A percentile compares a stretch with the other conserved stretches of the same genome.
Evolutionary conservation across 495 filamentous ascomycete genomes (phyloP).

Genomic region (Penicillium salamii): DNA sequence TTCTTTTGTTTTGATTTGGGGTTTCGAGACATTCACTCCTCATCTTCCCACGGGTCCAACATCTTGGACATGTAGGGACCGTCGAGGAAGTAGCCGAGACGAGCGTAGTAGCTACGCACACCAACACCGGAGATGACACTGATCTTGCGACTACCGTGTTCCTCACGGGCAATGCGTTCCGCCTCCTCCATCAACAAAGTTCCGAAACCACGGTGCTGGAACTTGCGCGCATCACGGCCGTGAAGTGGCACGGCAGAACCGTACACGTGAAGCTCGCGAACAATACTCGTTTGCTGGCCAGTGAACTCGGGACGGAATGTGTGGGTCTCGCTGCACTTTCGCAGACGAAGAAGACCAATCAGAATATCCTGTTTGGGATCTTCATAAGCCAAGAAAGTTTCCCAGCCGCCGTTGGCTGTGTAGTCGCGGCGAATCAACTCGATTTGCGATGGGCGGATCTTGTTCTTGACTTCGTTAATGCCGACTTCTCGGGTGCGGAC

Average conservation of each 20-base stretch:
- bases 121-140: constrained; percentile 95
- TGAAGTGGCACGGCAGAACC: constrained; percentile 94
- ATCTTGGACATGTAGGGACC: constrained; percentile 87
- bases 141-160: constrained; percentile 91
- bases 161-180: constrained; percentile 87
- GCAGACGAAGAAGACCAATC: constrained; percentile 83
- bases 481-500: constrained; percentile 98
- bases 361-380: constrained; percentile 98
- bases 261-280: constrained; percentile 94
- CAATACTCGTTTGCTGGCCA: constrained; percentile 83
- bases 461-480: constrained; percentile 98
- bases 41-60: constrained; percentile 45
- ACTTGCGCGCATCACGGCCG: constrained; percentile 88
- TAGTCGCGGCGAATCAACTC: constrained; percentile 97
- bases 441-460: constrained; percentile 93
- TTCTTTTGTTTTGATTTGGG: not conserved
- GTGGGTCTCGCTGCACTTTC: constrained; percentile 84
- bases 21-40: constrained; percentile 26
- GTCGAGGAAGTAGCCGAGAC: constrained; percentile 88
- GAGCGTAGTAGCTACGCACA: constrained; percentile 88
- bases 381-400: constrained; percentile 96
- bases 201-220: constrained; percentile 97
- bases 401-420: constrained; percentile 92
- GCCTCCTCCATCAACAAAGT: constrained; percentile 97
- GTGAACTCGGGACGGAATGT: constrained; percentile 88